Evolutionary conservation across 176 grass and related monocot genomes (phyloP), one percentile per base, ranked within the genome.

Genomic region (Thalia dealbata): DNA sequence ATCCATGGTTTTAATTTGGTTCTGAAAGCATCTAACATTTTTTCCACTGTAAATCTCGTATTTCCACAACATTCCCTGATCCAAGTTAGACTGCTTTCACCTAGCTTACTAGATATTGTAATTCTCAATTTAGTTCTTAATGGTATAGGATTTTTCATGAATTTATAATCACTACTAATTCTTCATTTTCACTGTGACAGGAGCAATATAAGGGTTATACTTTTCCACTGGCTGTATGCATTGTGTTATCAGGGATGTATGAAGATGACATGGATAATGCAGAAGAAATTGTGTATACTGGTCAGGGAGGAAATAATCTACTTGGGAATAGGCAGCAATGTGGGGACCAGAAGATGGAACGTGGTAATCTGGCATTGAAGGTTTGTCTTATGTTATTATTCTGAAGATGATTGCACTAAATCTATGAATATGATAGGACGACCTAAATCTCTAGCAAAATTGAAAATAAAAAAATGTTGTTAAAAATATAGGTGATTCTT

Each of bases 241-340:
- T 96, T 9, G 86, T 92, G 4, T 74, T 96, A 73, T 96, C 93
- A 1, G 93, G 93, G 21, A 89, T 92, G 75, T 96, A 96, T 52
- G 93, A 96, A 76, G 89, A 96, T 84, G 89, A 96, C 76, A 64
- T 82, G 32, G 93, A 96, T 64, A 90, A 90, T 21, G 79, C 82
- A 0, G 78, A 96, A 71, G 86, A 84, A n/a, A 89, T 96, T 62
- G 77, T 91, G 75, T 96, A 96, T 63, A 96, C 93, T 2, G 93
- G 93, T 27, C 93, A 96, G 80, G 93, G 93, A 21, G 93, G 93
- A 23, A 86, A 92, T 30, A 84, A 96, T 90, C 84, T 96, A 62
- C 89, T 96, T 68, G 93, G 93, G 46, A 96, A 90, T 45, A 91
- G 92, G 75, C 78, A 84, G 10, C 93, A 92, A 78, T 84, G 90